Evolutionary conservation across 805 yeast species (phyloP), one percentile per base, ranked within the genome.

Genomic region (Yarrowia osloensis): DNA sequence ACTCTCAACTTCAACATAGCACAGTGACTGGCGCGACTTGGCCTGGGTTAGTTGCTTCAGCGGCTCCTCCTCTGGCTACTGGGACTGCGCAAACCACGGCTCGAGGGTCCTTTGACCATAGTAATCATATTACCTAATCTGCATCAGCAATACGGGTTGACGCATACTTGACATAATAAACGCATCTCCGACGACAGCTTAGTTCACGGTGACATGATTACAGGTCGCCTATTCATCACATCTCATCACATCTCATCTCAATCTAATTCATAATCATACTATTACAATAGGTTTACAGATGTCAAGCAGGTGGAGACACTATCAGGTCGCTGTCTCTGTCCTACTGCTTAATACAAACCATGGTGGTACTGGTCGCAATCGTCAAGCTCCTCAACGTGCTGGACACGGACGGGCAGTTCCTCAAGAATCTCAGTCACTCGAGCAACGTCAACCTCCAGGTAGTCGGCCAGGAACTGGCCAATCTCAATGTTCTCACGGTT

Each of bases 401-500:
- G 65, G 31, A 33, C 54, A 4, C 37, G 40, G 12, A 54, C 42
- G 31, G 65, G 65, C 26, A 42, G 33, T 19, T 39, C 47, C 44
- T 54, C 44, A 28, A 57, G 52, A 39, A 55, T 28, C 44, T 67
- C 47, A 29, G 81, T 76, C 28, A 77, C 75, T 8, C 62, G 49
- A n/a, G 47, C 70, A 29, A 77, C 68, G 35, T 71, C 71, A 35
- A 79, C 61, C 33, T 72, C 82, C 79, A 74, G 85, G 76, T 73
- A 81, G 6, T 79, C 71, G 54, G 83, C 89, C 87, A 92, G 82
- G 74, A 88, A 90, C 28, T 80, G 74, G 4, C 97, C 97, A 69
- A 93, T 84, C 72, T 91, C 97, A 46, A 81, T 91, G 77, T 94
- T 93, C 78, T 93, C 98, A 73, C 85, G 90, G 76, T 88, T 89